Evolutionary conservation across 441 rosid species (phyloP), one percentile per base, ranked within the genome.

Genomic region (Arabidopsis hybrid): DNA sequence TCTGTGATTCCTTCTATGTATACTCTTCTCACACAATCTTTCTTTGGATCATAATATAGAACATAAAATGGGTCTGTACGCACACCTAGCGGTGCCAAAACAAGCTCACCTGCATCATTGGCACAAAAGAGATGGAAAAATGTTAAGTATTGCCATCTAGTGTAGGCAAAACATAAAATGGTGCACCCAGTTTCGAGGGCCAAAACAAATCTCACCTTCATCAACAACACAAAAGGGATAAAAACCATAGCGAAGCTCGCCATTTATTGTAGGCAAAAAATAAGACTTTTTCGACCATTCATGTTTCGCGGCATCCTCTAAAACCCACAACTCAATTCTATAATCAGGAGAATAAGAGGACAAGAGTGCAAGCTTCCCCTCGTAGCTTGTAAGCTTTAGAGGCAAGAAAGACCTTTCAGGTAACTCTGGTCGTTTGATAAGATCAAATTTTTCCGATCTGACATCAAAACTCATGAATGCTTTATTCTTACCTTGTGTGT

Each of bases 391-490:
- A 7, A 51, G 13, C 29, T 16, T 16, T 4, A 10, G 52, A 5
- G 29, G 29, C 8, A 7, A 14, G 8, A 14, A n/a, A 6, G 14
- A 14, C 0, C 5, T 8, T 11, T 26, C 29, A 26, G 3, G 59
- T 26, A 26, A 26, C 29, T 26, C 34, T 60, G 49, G 14, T 43
- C 43, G 3, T 14, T 50, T 38, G 13, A 70, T 47, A 31, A 71
- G 45, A 3, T 61, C 11, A 51, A 71, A 12, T 3, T 11, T 61
- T 42, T 72, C 69, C 13, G 69, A 52, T 1, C 76, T 16, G 13
- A 72, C 57, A 72, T 72, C 69, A 34, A 72, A 72, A 12, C 69
- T 42, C 63, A 63, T 72, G 38, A 72, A 42, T 31, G 29, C 74
- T n/a, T 49, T 39, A 49, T 4, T 39, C 4, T 8, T 7, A 16